These are phyloP conservation scores for Carex littledalei DNA, from an alignment of 176 grass and related monocot species.

Conservation along the genomic window DNA sequence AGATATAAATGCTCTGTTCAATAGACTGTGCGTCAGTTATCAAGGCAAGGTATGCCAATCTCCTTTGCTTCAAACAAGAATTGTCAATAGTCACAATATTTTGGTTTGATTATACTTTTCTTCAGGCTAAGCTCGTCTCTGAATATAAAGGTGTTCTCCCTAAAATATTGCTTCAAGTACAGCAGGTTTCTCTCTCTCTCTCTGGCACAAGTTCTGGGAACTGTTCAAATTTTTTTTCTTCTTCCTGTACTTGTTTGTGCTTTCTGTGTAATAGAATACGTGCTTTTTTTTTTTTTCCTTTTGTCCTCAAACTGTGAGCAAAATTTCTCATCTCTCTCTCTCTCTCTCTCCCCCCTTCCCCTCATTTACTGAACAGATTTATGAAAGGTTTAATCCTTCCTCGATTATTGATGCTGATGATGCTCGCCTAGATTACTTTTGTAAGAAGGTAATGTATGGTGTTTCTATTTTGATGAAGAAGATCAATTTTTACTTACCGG, in stretches of 20 bases:
- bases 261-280: background rate
- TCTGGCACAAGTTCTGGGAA: background rate
- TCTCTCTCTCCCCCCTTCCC: background rate
- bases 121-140: slow-evolving; percentile 52
- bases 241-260: background rate
- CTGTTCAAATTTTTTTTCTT: background rate
- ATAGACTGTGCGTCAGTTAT: slow-evolving; percentile 55
- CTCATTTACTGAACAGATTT: slow-evolving; percentile 52
- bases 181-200: slow-evolving; percentile 42
- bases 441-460: slow-evolving; percentile 51
- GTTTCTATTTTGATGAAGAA: slow-evolving; percentile 14
- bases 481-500: background rate
- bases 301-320: background rate
- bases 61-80: background rate
- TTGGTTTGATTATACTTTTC: slow-evolving; percentile 23
- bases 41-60: slow-evolving; percentile 66
- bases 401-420: slow-evolving; percentile 63
- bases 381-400: slow-evolving; percentile 65
- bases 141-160: slow-evolving; percentile 72
- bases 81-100: slow-evolving; percentile 16
- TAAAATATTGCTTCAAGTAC: slow-evolving; percentile 66
- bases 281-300: background rate
- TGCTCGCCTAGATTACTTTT: slow-evolving; percentile 80
- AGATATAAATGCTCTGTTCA: slow-evolving; percentile 94
- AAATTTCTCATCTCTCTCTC: background rate